These are phyloP conservation scores for Hirsutella thompsonii DNA, from an alignment of 2,329 filamentous ascomycete species.

Conservation along the genomic window DNA sequence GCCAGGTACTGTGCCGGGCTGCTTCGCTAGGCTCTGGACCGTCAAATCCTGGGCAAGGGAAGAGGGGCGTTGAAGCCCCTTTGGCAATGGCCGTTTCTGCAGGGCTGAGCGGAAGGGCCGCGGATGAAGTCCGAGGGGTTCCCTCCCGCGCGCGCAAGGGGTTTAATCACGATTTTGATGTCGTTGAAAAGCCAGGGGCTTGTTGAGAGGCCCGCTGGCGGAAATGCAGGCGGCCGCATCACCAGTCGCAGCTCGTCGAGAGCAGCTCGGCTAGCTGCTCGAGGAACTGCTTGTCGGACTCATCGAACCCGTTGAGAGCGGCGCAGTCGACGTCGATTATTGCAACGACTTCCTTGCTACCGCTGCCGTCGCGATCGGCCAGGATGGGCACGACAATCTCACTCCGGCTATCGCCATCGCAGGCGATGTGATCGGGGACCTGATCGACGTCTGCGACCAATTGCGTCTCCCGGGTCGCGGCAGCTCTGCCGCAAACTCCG, in stretches of 20 bases:
- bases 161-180: too few species aligned
- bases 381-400: conserved; percentile 73
- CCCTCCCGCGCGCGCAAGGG: too few species aligned
- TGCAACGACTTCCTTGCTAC: conserved; percentile 41
- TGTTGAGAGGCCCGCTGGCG: too few species aligned
- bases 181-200: too few species aligned
- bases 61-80: too few species aligned
- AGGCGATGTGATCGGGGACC: conserved; percentile 74
- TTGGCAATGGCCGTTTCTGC: too few species aligned
- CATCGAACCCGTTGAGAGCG: conserved; percentile 52
- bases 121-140: too few species aligned
- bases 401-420: conserved; percentile 61
- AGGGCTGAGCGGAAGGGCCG: too few species aligned
- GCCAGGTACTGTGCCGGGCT: too few species aligned
- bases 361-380: conserved; percentile 13
- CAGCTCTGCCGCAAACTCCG: conserved; percentile 66
- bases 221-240: neutral
- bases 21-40: too few species aligned
- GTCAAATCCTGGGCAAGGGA: too few species aligned
- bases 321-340: conserved; percentile 76
- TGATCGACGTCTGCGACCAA: conserved; percentile 56
- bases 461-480: conserved; percentile 46
- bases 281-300: conserved; percentile 50
- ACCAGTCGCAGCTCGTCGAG: conserved; percentile 54
- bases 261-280: conserved; percentile 53